phyloP scores from a whole-genome alignment of 805 yeast genomes.

The Ogataea pignaliae region DNA sequence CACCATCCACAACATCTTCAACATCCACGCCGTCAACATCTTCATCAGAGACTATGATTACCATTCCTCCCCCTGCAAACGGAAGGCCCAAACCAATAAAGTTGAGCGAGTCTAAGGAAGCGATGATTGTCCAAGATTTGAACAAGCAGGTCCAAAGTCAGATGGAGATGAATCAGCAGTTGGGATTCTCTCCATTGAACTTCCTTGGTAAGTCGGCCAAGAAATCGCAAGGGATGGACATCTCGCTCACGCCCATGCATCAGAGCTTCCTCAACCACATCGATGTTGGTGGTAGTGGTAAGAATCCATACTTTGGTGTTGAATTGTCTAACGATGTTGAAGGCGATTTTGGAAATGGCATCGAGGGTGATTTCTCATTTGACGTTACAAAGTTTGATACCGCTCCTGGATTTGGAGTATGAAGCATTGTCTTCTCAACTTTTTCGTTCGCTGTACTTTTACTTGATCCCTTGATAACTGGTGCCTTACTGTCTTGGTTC shows the following conservation, averaged over 20 bases:
- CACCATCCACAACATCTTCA: background rate
- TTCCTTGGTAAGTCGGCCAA: too few species aligned
- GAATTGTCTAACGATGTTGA: too few species aligned
- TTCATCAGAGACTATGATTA: background rate
- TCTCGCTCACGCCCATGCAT: too few species aligned
- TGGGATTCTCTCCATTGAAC: too few species aligned
- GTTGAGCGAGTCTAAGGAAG: background rate
- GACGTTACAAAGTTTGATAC: conserved; percentile 17
- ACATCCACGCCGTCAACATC: background rate
- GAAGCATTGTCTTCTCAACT: background rate
- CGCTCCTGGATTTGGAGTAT: conserved; percentile 6
- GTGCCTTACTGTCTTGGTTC: too few species aligned
- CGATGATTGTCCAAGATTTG: background rate
- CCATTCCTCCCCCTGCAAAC: too few species aligned
- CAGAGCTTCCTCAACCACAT: too few species aligned
- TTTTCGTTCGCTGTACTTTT: background rate
- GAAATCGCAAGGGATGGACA: too few species aligned
- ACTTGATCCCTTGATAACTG: too few species aligned
- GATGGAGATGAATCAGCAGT: too few species aligned
- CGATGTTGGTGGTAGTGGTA: too few species aligned
- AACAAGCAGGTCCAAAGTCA: background rate
- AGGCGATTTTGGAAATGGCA: conserved; percentile 6
- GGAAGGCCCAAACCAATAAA: background rate
- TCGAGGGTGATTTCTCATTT: conserved; percentile 21
- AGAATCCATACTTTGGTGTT: too few species aligned